Evolutionary conservation across 2,329 filamentous ascomycete species (phyloP), one percentile per base, ranked within the genome.

Genomic region (Mariannaea sp.): DNA sequence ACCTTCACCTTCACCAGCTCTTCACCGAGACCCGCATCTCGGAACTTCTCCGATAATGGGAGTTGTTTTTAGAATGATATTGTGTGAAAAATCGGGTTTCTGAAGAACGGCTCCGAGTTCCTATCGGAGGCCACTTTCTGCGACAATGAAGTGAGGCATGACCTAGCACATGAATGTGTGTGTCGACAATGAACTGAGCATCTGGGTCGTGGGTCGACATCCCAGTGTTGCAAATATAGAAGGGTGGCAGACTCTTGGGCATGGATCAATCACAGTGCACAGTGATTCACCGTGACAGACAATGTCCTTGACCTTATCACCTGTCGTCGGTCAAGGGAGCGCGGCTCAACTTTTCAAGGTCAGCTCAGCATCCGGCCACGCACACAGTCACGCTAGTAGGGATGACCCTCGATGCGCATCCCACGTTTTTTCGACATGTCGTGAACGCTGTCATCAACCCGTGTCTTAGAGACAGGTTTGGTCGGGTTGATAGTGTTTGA

Each of bases 111-210:
- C 52, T 57, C 42, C 14, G 54, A 41, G 7, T 66, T n/a, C 66
- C 66, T 69, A 70, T 62, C 67, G 67, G n/a, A 42, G 61, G 41
- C 51, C 58, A 40, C 62, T 69, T 27, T 63, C 69, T 14, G 62
- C 51, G 10, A 62, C 60, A 30, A 42, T 56, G 39, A 71, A 62
- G 47, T 65, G 58, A 40, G 65, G 60, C 30, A 72, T 40, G 7
- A 60, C 63, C 8, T 65, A 69, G 54, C 69, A n/a, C n/a, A n/a
- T n/a, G n/a, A n/a, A n/a, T 62, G 57, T 70, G 68, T 40, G 66
- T 67, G 20, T 61, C 59, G 24, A 66, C 49, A 35, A 71, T 66
- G 62, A 69, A 69, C 26, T 62, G 49, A 46, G 59, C 58, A 55
- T 71, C 68, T 24, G 61, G 49, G 55, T 71, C 68, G 27, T 62